phyloP scores from a whole-genome alignment of 1,284 basidiomycete species.

The Rhizoctonia solani region DNA sequence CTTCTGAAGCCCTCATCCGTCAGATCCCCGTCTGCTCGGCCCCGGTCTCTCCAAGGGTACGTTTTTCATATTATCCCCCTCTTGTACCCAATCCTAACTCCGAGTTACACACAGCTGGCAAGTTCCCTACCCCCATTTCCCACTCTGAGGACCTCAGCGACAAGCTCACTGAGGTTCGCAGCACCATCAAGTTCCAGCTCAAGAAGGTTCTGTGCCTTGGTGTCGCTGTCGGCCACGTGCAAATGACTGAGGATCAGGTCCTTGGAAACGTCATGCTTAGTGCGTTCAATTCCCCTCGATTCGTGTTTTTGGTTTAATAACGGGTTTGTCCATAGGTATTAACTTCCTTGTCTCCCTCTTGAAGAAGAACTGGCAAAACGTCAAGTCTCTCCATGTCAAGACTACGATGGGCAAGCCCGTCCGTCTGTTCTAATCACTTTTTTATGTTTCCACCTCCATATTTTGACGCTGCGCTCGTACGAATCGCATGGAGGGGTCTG shows the following conservation, averaged over 20 bases:
- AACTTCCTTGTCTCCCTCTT: conserved; percentile 99
- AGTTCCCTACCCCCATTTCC: conserved; percentile 98
- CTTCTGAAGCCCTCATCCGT: conserved; percentile 98
- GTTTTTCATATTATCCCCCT: conserved; percentile 38
- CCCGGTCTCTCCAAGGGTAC: conserved; percentile 98
- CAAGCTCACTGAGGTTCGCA: conserved; percentile 95
- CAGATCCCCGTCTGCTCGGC: conserved; percentile 99
- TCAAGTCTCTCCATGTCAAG: conserved; percentile 99
- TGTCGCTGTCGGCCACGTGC: conserved; percentile 96
- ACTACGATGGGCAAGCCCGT: conserved; percentile 98
- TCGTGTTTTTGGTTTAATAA: background rate
- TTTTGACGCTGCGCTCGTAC: conserved; percentile 4
- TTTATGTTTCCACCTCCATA: conserved; percentile 26
- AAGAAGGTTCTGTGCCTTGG: conserved; percentile 99
- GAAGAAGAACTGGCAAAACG: conserved; percentile 99
- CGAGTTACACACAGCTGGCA: conserved; percentile 69
- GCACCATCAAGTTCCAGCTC: conserved; percentile 99
- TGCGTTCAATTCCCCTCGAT: conserved; percentile 48
- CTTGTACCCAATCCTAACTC: background rate
- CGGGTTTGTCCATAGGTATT: conserved; percentile 68
- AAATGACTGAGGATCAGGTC: conserved; percentile 98
- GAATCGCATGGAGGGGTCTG: conserved; percentile 20
- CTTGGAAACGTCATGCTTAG: conserved; percentile 96
- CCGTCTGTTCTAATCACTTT: conserved; percentile 75
- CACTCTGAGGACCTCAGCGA: conserved; percentile 89